Base-by-base conservation (phyloP, 225 moss, liverwort and hornwort species). In the Neckera pumila region DNA sequence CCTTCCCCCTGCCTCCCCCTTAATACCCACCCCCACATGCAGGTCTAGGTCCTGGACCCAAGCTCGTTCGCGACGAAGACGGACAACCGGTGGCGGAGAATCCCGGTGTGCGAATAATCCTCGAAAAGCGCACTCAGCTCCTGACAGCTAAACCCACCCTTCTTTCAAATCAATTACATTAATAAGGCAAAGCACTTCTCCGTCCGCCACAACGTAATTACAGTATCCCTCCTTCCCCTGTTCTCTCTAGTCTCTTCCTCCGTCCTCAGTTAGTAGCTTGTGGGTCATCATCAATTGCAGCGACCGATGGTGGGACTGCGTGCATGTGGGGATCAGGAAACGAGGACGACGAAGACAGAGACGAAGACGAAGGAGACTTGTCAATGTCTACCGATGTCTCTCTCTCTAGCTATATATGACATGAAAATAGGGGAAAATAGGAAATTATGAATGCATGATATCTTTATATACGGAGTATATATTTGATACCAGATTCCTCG, bases 71-170 rank as follows among this genome's bases (percentile, higher is more conserved):
- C 88, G 84, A 16, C 40, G 88, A 78, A 49, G 69, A 17, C 88
- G 89, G 89, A 66, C 38, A 89, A 89, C 89, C 81, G 76, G 66
- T 86, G 82, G 86, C 66, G 76, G 76, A 82, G 89, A 89, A 76
- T 13, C 75, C 76, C 20, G 58, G n/a, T 64, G 59, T 28, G 54
- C 30, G 89, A 89, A 89, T 89, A 89, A 81, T 86, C 31, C 89
- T 86, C 76, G 81, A 53, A 85, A 89, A 79, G 79, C 63, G 87
- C 74, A 54, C 69, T 54, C 14, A 40, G 51, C 62, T 30, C 85
- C 31, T n/a, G n/a, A n/a, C n/a, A 81, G 62, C 62, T 62, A 43
- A 40, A 11, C 27, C 20, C 6, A 10, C 23, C 69, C 34, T 76
- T 14, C 53, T n/a, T n/a, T n/a, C n/a, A n/a, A 76, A 75, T 47